Conservation (phyloP, 2,329 filamentous ascomycete genomes). For the Beauveria scarabaeidicola region DNA sequence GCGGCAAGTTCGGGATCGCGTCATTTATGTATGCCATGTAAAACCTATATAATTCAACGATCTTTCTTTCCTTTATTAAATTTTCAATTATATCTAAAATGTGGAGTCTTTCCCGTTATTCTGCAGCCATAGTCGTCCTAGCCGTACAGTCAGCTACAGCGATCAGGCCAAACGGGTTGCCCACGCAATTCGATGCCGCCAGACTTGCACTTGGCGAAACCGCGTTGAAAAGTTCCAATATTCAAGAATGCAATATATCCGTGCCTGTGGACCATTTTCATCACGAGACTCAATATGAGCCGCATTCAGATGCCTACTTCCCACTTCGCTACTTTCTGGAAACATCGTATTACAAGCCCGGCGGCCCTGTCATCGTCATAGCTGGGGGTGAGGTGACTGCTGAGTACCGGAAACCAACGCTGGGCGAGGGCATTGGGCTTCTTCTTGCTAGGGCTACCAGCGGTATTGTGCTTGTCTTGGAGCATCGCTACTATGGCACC, state of each 20-base stretch:
- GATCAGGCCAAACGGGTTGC: background rate
- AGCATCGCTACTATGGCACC: constrained; percentile 80
- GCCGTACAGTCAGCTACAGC: background rate
- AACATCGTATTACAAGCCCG: constrained; percentile 61
- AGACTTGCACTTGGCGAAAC: background rate
- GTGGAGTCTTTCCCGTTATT: background rate
- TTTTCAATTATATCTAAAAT: background rate
- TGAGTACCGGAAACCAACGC: constrained; percentile 51
- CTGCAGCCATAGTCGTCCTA: background rate
- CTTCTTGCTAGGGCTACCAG: constrained; percentile 61
- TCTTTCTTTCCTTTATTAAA: background rate
- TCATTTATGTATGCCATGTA: background rate
- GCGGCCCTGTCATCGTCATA: constrained; percentile 74
- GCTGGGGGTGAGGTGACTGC: constrained; percentile 62
- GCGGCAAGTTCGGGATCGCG: background rate
- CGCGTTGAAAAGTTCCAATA: background rate
- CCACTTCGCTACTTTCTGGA: constrained; percentile 77
- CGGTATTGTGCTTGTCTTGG: constrained; percentile 70
- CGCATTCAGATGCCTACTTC: constrained; percentile 62
- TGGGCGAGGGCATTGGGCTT: constrained; percentile 70
- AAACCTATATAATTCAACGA: background rate
- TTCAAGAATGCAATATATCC: constrained; percentile 20
- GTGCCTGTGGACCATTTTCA: constrained; percentile 73
- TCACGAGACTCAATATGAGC: constrained; percentile 68
- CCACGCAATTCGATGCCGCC: background rate